Base-by-base conservation (phyloP, 371 early-diverging fungal species). In the Haplosporangium sp. region DNA sequence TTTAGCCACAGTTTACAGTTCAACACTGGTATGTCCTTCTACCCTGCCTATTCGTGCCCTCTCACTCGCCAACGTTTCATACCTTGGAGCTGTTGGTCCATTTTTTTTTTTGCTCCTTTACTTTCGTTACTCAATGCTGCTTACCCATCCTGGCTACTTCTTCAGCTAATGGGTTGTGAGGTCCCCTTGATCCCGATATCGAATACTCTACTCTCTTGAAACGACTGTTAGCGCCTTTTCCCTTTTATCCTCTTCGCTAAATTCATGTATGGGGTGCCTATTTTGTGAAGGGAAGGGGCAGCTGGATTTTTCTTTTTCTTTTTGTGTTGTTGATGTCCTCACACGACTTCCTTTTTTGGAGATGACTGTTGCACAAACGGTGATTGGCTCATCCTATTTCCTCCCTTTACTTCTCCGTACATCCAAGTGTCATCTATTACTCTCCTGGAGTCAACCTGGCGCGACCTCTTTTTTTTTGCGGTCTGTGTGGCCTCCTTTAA, bases 1-100 rank as follows among this genome's bases (percentile, higher is more conserved):
- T 79, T 79, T 51, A 79, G 79, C 55, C 79, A 79, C 43, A 72
- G 73, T 79, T 48, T 79, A 46, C 79, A 79, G 65, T 79, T 79
- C 69, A 79, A 79, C 55, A 69, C 79, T 62, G 79, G 79, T 79
- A 79, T 14, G 70, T 41, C 21, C 38, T 50, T 23, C 29, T 2
- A 7, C 23, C n/a, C n/a, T 16, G 10, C 37, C 59, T 29, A 6
- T 12, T 36, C 38, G n/a, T 8, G 4, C 50, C 20, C 8, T 50
- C 50, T n/a, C 18, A 18, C 20, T 18, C 18, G 10, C 18, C 20
- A 14, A 9, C 8, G 14, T 10, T 46, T 46, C 46, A 5, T 5
- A 5, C n/a, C n/a, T 46, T 11, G 11, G 16, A 3, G 45, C 45
- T 45, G 11, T 45, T 16, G 16, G 16, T 45, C 1, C 45, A 45